Evolutionary conservation across 1,284 basidiomycete species (phyloP), one percentile per base, ranked within the genome.

Genomic region (Golubevia sp.): DNA sequence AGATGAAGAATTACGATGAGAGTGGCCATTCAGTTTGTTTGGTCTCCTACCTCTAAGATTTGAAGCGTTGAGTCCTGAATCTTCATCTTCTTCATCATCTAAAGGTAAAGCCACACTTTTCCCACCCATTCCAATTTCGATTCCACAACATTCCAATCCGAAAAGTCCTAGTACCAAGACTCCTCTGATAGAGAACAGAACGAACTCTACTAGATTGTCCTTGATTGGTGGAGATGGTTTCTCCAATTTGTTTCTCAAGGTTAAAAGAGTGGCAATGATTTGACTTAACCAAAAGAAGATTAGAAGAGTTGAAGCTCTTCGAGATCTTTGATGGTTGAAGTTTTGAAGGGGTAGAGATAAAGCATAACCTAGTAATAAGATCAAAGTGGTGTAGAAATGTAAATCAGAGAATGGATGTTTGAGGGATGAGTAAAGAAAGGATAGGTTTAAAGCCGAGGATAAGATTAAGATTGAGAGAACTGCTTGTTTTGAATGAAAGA

Each of bases 231-330:
- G 67, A 44, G 54, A 56, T 13, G 66, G 30, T 8, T 18, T 44
- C 7, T 54, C 71, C 49, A 73, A 55, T 48, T 51, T 64, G 21
- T 74, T 80, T 38, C 77, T 68, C 0, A 90, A 85, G 87, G 90
- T 89, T 24, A 93, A 81, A 2, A 86, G 76, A 0, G 89, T 77
- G 0, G 86, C 85, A 21, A 88, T 27, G 8, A 88, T 61, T 73
- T 94, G 92, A 2, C 88, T 58, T 0, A 94, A 91, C 91, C 92
- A 96, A 84, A 93, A 94, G 57, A 96, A 84, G 23, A 97, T 88
- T 26, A 94, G 85, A 23, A 90, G 83, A 0, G 91, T 88, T 0
- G 93, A 94, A 0, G 94, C 91, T 7, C 88, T 88, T 15, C 90
- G 88, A 0, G 90, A 88, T n/a, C 90, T 89, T 49, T 88, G 88